Evolutionary conservation across 352 stramenopile species (phyloP).

Genomic region (Elongisporangium senticosum): DNA sequence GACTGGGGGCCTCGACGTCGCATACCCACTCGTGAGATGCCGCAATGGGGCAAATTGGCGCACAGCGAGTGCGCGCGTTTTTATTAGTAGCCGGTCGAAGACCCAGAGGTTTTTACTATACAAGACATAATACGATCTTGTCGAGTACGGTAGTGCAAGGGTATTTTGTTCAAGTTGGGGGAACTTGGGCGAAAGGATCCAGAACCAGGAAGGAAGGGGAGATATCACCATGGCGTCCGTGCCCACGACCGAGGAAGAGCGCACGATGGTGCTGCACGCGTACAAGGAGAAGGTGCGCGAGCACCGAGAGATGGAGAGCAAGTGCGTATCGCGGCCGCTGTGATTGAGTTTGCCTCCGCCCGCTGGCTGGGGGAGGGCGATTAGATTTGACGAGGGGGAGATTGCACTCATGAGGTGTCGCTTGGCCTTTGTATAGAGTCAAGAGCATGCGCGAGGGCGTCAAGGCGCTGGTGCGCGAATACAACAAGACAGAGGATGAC

Average conservation of each 20-base stretch:
- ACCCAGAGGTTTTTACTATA: too few species aligned
- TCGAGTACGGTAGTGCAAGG: too few species aligned
- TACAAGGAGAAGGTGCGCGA: slow-evolving; percentile 96
- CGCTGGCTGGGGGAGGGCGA: background rate
- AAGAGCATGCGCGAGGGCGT: slow-evolving; percentile 97
- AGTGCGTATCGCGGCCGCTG: slow-evolving; percentile 31
- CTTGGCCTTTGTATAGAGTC: slow-evolving; percentile 46
- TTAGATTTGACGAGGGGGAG: background rate
- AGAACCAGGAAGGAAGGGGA: slow-evolving; percentile 3
- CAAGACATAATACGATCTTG: too few species aligned
- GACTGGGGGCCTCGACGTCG: too few species aligned
- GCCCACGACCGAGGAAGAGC: slow-evolving; percentile 68
- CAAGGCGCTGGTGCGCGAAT: slow-evolving; percentile 93
- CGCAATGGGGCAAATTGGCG: too few species aligned
- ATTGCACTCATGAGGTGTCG: slow-evolving; percentile 1
- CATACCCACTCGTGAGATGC: too few species aligned
- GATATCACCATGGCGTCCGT: slow-evolving; percentile 47
- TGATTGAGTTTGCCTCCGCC: background rate
- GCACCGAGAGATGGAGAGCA: slow-evolving; percentile 95
- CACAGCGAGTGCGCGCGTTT: too few species aligned
- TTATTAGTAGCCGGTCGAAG: too few species aligned
- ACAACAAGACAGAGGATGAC: slow-evolving; percentile 99
- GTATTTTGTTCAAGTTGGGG: too few species aligned
- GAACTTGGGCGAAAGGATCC: background rate
- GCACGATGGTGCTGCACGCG: slow-evolving; percentile 91